phyloP scores from a whole-genome alignment of 495 filamentous ascomycete species.

The Annulohypoxylon maeteangense region DNA sequence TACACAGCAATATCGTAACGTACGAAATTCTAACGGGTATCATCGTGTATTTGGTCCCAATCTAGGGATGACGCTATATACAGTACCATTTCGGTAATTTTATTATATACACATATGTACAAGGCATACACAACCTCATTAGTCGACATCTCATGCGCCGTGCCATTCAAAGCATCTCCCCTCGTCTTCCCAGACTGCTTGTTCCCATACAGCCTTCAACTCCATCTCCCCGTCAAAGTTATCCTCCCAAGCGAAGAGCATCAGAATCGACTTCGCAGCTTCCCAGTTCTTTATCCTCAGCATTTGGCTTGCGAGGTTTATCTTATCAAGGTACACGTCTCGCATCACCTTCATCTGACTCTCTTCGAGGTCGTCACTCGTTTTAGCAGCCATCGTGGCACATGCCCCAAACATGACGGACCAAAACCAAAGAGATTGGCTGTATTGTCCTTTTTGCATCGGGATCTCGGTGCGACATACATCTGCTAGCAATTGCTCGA shows the following conservation, averaged over 20 bases:
- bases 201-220: slow-evolving; percentile 45
- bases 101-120: slow-evolving; percentile 26
- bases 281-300: slow-evolving; percentile 46
- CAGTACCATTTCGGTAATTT: slow-evolving; percentile 20
- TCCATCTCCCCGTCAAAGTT: slow-evolving; percentile 47
- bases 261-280: slow-evolving; percentile 41
- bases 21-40: slow-evolving; percentile 7
- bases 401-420: slow-evolving; percentile 48
- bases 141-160: slow-evolving; percentile 22
- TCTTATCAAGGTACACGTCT: slow-evolving; percentile 44
- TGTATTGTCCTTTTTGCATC: slow-evolving; percentile 46
- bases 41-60: slow-evolving; percentile 20
- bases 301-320: slow-evolving; percentile 39
- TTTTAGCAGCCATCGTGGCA: slow-evolving; percentile 41
- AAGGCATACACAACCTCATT: slow-evolving; percentile 18
- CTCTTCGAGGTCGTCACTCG: slow-evolving; percentile 38
- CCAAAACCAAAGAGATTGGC: slow-evolving; percentile 49
- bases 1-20: slow-evolving; percentile 6
- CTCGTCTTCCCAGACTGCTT: slow-evolving; percentile 43
- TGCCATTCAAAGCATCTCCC: slow-evolving; percentile 17
- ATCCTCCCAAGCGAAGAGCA: slow-evolving; percentile 48
- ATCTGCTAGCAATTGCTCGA: slow-evolving; percentile 49
- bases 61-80: slow-evolving; percentile 30
- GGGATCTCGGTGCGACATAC: slow-evolving; percentile 45
- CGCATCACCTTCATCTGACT: slow-evolving; percentile 41